Evolutionary conservation across 2,329 filamentous ascomycete species (phyloP), one percentile per base, ranked within the genome.

Genomic region (Trichoderma endophyticum): DNA sequence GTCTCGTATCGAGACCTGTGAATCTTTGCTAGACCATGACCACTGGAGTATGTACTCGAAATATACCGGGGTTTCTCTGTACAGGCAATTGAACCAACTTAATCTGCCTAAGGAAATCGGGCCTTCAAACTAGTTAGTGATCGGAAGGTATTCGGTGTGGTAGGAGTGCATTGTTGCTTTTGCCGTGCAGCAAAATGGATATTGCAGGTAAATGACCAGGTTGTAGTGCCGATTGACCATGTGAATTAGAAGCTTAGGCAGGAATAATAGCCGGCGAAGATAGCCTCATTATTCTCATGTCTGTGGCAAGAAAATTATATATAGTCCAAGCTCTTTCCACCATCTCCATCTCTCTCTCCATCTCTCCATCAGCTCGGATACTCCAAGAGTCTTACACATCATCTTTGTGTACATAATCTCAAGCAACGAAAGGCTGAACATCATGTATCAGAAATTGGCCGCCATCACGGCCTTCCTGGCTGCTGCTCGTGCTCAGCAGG

Each of bases 401-500:
- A 51, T 48, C 28, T 18, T 39, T 62, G 43, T 36, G 56, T 43
- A 61, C 24, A 54, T 21, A 15, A 21, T 51, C 39, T 36, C 9
- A 54, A 43, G 51, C 21, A 21, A 54, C 24, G 21, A 18, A 61
- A 12, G n/a, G 26, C 60, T 36, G 54, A 30, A 18, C 70, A 72
- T 61, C 30, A 72, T 72, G 71, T 65, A 70, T 48, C 57, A 59
- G n/a, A 72, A 57, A 43, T 34, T 72, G 30, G 65, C 71, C 18
- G 66, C 60, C 5, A 39, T 72, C 43, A 32, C 71, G 71, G 66
- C 77, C 65, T 72, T 80, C 73, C 70, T 79, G 67, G 77, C 77
- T 36, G 71, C 74, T 6, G 75, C 70, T 65, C 74, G 73, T 32
- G 86, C 85, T 72, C 88, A 90, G 78, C 82, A 86, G 76, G 85